Evolutionary conservation across 768 basidiomycete genomes (phyloP), one percentile per base, ranked within the genome.

Genomic region (Megacollybia marginata): DNA sequence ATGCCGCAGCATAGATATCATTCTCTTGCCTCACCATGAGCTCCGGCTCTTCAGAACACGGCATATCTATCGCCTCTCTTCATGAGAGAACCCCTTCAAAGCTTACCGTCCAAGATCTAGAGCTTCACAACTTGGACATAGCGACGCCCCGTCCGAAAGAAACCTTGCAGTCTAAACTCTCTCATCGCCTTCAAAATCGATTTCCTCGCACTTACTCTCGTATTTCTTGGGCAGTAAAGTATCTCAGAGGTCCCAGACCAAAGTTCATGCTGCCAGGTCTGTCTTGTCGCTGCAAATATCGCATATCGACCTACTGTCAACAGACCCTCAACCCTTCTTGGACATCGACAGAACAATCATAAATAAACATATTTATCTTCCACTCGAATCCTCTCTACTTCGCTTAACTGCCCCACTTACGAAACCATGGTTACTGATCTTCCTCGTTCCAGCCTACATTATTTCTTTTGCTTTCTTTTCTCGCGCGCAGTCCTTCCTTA

Each of bases 391-490:
- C 11, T 62, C 62, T 1, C 65, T 80, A 42, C 62, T 80, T 36
- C 72, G 72, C 33, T 43, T 69, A 48, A 86, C 84, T 16, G 73
- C 71, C 40, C 71, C 65, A 3, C 63, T 85, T 48, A 75, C 78
- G 6, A 65, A 66, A 19, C 67, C 73, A 13, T 80, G 75, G 72
- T 57, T 88, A 10, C 70, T 88, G 52, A 54, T 74, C 34, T 34
- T 83, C 48, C 69, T 88, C 13, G 74, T 60, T 23, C 70, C 68
- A 20, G 80, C 69, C 2, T 92, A 88, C 62, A 82, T 92, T 54
- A 71, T 89, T 46, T 77, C 74, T 31, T 71, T 92, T 20, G 75
- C 85, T 0, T 89, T 92, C 66, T 76, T 91, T 54, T 66, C 80
- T 10, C 76, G 86, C 15, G 74, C 82, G 9, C 84, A 89, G 53